phyloP scores from a whole-genome alignment of 192 early-diverging fungal species.

The Gryganskiella cystojenkinii region DNA sequence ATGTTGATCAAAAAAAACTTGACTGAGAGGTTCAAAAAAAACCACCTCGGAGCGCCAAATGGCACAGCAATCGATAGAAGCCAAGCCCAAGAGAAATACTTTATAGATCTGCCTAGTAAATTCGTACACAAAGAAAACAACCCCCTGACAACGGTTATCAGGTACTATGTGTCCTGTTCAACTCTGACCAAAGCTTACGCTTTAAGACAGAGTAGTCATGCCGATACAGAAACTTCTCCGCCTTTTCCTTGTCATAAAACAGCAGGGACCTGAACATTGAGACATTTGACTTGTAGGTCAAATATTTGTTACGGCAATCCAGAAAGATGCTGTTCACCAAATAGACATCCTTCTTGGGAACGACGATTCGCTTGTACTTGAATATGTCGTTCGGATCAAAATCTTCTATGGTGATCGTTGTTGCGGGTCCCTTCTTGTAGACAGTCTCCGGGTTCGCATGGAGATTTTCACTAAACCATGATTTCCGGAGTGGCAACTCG shows the following conservation, averaged over 20 bases:
- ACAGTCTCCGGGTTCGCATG: conserved; percentile 12
- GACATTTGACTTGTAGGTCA: conserved; percentile 21
- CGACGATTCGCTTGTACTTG: conserved; percentile 22
- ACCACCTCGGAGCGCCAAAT: no score
- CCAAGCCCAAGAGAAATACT: no score
- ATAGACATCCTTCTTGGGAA: conserved; percentile 17
- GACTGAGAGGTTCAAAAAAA: no score
- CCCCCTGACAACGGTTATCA: no score
- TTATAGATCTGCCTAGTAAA: no score
- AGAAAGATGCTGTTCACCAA: conserved; percentile 20
- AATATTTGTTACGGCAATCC: conserved; percentile 1
- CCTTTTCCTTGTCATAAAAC: conserved; percentile 22
- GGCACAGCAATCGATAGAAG: no score
- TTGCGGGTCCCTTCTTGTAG: conserved; percentile 19
- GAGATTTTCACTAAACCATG: conserved; percentile 15
- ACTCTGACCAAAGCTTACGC: conserved; percentile 10
- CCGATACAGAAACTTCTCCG: not conserved
- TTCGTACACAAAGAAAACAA: no score
- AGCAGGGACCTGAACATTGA: conserved; percentile 12
- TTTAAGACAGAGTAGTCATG: conserved; percentile 16
- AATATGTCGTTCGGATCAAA: conserved; percentile 20
- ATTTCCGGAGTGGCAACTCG: not conserved
- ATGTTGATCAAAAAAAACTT: no score
- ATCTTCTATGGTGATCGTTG: no score
- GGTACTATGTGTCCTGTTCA: conserved; percentile 4